phyloP scores from a whole-genome alignment of 2,329 filamentous ascomycete species.

The Penicillium expansum region DNA sequence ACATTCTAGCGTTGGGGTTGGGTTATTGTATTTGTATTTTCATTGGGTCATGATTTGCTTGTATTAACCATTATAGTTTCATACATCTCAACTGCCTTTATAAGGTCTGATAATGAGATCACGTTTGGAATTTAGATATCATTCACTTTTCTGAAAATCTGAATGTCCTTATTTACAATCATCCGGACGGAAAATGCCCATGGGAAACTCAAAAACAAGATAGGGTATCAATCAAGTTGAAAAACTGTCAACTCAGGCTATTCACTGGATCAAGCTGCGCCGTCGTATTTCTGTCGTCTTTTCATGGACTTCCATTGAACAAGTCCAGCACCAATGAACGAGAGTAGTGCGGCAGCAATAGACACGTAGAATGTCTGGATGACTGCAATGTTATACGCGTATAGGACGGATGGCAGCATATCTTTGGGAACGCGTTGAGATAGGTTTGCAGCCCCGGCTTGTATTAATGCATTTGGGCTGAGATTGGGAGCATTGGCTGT shows the following conservation, averaged over 20 bases:
- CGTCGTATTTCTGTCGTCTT: slow-evolving; percentile 6
- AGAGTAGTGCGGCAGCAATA: slow-evolving; percentile 34
- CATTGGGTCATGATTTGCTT: too few relatives aligned
- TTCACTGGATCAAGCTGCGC: background rate
- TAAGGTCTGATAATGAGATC: too few relatives aligned
- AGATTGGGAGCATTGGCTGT: slow-evolving; percentile 23
- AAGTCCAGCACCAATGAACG: slow-evolving; percentile 32
- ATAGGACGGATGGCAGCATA: slow-evolving; percentile 31
- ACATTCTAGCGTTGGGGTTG: background rate
- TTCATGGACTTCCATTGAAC: slow-evolving; percentile 44
- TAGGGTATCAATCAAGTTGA: background rate
- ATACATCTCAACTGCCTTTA: background rate
- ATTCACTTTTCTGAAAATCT: background rate
- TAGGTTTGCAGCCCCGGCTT: slow-evolving; percentile 39
- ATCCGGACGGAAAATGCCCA: background rate
- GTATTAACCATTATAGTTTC: too few relatives aligned
- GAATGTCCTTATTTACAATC: background rate
- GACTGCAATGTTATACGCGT: slow-evolving; percentile 40
- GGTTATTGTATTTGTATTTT: background rate
- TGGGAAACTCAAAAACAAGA: background rate
- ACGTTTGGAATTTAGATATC: too few relatives aligned
- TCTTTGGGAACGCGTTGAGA: slow-evolving; percentile 26
- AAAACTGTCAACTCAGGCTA: background rate
- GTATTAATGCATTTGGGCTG: slow-evolving; percentile 28
- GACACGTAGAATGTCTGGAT: slow-evolving; percentile 41